Conservation (phyloP, 768 basidiomycete species). For the Coprinopsis sp. region DNA sequence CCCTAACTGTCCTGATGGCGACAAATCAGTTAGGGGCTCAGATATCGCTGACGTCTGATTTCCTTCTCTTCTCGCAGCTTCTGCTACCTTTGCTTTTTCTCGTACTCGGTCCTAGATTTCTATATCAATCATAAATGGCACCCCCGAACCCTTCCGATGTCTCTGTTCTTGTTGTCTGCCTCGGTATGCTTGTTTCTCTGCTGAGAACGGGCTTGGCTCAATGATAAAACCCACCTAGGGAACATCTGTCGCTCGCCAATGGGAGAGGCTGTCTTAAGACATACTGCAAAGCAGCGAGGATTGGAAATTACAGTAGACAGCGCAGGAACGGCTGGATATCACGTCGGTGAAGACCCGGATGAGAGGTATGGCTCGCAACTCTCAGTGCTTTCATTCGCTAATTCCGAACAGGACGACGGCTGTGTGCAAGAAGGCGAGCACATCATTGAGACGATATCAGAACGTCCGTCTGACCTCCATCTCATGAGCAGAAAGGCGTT, state of each 20-base stretch:
- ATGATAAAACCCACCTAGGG: constrained; percentile 34
- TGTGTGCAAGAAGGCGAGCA: constrained; percentile 64
- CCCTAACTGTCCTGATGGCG: no score
- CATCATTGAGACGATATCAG: background rate
- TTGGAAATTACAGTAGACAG: constrained; percentile 73
- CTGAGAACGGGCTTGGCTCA: background rate
- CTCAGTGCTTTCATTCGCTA: constrained; percentile 1
- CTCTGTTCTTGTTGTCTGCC: constrained; percentile 70
- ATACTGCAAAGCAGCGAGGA: constrained; percentile 62
- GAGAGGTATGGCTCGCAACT: constrained; percentile 46
- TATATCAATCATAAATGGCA: constrained; percentile 10
- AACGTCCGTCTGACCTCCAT: background rate
- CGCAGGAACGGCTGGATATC: constrained; percentile 82
- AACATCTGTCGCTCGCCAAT: constrained; percentile 91
- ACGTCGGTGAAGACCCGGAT: constrained; percentile 81
- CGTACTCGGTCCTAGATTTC: background rate
- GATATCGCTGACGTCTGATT: no score
- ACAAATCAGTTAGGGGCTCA: no score
- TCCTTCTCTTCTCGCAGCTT: no score
- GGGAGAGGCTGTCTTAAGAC: constrained; percentile 81
- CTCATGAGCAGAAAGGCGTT: constrained; percentile 55
- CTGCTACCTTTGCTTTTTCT: no score
- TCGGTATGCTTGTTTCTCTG: constrained; percentile 33
- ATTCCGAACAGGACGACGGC: constrained; percentile 49
- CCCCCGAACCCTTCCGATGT: constrained; percentile 27